These are phyloP conservation scores for Coemansia sp. DNA, from an alignment of 192 early-diverging fungal species.

Conservation along the genomic window DNA sequence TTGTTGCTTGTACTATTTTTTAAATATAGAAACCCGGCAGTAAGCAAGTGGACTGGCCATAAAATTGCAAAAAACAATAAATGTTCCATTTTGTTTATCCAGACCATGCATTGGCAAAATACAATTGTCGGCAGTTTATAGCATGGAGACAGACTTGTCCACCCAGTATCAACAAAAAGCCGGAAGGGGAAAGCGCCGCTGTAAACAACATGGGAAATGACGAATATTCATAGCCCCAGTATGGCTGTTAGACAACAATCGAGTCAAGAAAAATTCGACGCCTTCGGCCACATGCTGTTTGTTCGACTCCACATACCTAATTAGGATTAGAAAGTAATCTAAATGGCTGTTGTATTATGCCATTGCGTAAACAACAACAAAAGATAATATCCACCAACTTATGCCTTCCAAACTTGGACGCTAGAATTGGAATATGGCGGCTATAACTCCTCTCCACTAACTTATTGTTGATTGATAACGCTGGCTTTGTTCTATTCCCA, in stretches of 20 bases:
- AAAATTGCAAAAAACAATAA: neutral
- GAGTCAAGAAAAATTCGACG: neutral
- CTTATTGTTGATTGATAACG: neutral
- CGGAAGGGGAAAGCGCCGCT: neutral
- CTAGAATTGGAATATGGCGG: neutral
- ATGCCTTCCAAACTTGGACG: neutral
- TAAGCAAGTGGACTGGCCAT: neutral
- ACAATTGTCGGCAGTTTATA: neutral
- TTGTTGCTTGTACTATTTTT: neutral
- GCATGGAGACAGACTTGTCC: neutral
- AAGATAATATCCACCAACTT: neutral
- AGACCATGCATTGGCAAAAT: neutral
- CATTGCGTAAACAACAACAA: neutral
- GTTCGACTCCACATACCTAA: constrained; percentile 29
- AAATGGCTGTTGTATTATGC: neutral
- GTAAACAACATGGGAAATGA: neutral
- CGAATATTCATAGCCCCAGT: neutral
- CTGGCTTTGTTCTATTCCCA: neutral
- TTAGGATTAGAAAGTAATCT: constrained; percentile 11
- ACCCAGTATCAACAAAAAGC: neutral
- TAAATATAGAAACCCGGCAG: neutral
- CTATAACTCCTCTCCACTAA: constrained; percentile 2
- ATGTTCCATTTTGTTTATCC: constrained; percentile 1
- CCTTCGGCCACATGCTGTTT: neutral
- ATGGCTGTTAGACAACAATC: neutral